A percentile compares a stretch with the other conserved stretches of the same genome.
These are phyloP conservation scores for Stropharia rugosoannulata DNA, from an alignment of 768 basidiomycete species.

Conservation along the genomic window DNA sequence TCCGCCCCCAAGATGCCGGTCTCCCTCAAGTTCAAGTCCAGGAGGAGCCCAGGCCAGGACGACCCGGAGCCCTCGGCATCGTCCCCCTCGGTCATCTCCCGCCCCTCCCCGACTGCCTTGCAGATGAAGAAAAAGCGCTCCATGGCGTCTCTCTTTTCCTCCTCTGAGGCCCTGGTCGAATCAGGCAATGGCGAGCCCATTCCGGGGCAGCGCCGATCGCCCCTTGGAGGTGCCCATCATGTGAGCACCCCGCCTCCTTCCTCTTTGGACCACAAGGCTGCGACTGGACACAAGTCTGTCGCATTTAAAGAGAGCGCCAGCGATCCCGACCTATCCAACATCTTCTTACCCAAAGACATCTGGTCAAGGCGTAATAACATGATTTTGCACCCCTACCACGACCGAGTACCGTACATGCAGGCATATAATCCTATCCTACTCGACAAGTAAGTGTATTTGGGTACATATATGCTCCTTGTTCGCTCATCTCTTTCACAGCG, in stretches of 20 bases:
- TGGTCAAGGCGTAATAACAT: slow-evolving; percentile 44
- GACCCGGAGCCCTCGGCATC: neutral
- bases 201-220: slow-evolving; percentile 4
- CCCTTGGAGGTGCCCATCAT: slow-evolving; percentile 6
- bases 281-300: slow-evolving; percentile 17
- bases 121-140: slow-evolving; percentile 38
- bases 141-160: slow-evolving; percentile 30
- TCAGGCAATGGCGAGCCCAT: slow-evolving; percentile 4
- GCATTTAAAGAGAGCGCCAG: slow-evolving; percentile 15
- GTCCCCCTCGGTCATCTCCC: slow-evolving; percentile 4
- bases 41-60: slow-evolving; percentile 1
- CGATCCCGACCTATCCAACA: slow-evolving; percentile 7
- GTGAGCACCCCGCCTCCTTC: slow-evolving; percentile 10
- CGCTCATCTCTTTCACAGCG: slow-evolving; percentile 39
- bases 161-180: slow-evolving; percentile 4
- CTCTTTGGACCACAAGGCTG: slow-evolving; percentile 7
- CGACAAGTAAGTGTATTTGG: slow-evolving; percentile 50
- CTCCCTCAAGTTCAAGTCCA: slow-evolving; percentile 5
- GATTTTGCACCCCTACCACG: slow-evolving; percentile 55
- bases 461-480: slow-evolving; percentile 4
- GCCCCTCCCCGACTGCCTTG: slow-evolving; percentile 7
- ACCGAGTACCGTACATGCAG: slow-evolving; percentile 61
- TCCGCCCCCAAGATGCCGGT: slow-evolving; percentile 17
- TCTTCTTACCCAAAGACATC: slow-evolving; percentile 29
- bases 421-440: slow-evolving; percentile 56